Evolutionary conservation across 1,139 yeast genomes (phyloP).

Genomic region (Suhomyces atakaporum): DNA sequence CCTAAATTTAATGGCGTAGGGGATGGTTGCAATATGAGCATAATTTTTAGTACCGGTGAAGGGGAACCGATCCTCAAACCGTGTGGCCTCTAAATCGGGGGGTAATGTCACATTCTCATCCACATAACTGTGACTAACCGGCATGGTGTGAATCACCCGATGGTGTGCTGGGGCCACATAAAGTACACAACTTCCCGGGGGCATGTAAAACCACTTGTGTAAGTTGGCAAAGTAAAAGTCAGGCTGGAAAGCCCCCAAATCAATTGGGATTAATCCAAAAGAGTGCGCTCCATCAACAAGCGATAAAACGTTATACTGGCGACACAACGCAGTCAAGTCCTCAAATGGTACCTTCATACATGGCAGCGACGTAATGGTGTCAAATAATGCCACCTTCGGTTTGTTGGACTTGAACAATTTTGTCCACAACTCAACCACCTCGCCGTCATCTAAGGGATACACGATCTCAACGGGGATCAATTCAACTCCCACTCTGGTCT

Average conservation of each 20-base stretch:
- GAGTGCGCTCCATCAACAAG: slow-evolving; percentile 76
- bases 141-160: slow-evolving; percentile 53
- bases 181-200: slow-evolving; percentile 60
- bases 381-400: slow-evolving; percentile 53
- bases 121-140: slow-evolving; percentile 53
- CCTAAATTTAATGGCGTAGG: slow-evolving; percentile 53
- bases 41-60: slow-evolving; percentile 40
- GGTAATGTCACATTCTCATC: slow-evolving; percentile 25
- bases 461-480: slow-evolving; percentile 45
- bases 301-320: slow-evolving; percentile 49
- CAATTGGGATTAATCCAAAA: slow-evolving; percentile 55
- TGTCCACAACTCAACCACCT: slow-evolving; percentile 45
- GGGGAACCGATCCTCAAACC: slow-evolving; percentile 40
- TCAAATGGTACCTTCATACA: slow-evolving; percentile 61
- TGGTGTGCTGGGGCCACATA: slow-evolving; percentile 60
- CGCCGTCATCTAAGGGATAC: slow-evolving; percentile 53
- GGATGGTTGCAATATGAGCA: slow-evolving; percentile 29
- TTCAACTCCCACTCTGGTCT: slow-evolving; percentile 44
- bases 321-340: slow-evolving; percentile 48
- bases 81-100: slow-evolving; percentile 24
- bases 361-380: slow-evolving; percentile 66
- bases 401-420: slow-evolving; percentile 25
- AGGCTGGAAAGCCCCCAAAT: slow-evolving; percentile 49
- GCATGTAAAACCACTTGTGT: slow-evolving; percentile 70
- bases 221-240: slow-evolving; percentile 65